These are phyloP conservation scores for Penicillium sp. DNA, from an alignment of 2,329 filamentous ascomycete species.

Conservation along the genomic window DNA sequence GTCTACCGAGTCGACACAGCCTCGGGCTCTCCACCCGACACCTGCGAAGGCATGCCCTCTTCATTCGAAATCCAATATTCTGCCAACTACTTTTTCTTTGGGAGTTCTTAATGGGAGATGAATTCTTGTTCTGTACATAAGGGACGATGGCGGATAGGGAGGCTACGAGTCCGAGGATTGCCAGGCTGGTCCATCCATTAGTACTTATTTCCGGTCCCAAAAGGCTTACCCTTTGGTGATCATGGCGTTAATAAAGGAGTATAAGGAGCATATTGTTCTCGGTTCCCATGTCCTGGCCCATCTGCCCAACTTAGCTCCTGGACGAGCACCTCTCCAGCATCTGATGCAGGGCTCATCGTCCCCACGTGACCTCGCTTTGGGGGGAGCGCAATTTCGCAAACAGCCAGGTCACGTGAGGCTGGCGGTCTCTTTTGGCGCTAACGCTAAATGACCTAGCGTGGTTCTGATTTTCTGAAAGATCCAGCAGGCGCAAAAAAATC, in stretches of 20 bases:
- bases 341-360: constrained; percentile 22
- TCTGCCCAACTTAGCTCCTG: background rate
- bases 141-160: background rate
- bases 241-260: constrained; percentile 5
- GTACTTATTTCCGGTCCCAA: constrained; percentile 1
- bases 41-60: constrained; percentile 66
- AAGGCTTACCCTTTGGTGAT: background rate
- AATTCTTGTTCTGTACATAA: constrained; percentile 19
- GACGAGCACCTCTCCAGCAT: background rate
- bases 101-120: constrained; percentile 19
- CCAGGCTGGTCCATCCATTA: constrained; percentile 12
- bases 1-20: constrained; percentile 85
- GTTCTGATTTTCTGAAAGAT: constrained; percentile 45
- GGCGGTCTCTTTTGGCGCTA: constrained; percentile 23
- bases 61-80: constrained; percentile 77
- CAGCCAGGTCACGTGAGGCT: constrained; percentile 27
- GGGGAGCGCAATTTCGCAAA: too few species aligned
- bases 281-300: background rate
- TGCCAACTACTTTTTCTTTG: constrained; percentile 72
- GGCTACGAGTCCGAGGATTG: constrained; percentile 12
- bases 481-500: constrained; percentile 43
- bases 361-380: constrained; percentile 35
- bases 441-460: constrained; percentile 30
- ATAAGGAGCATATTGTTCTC: background rate
- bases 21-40: constrained; percentile 73